Evolutionary conservation across 306 rosid species (phyloP).

Genomic region (Nissolia schottii): DNA sequence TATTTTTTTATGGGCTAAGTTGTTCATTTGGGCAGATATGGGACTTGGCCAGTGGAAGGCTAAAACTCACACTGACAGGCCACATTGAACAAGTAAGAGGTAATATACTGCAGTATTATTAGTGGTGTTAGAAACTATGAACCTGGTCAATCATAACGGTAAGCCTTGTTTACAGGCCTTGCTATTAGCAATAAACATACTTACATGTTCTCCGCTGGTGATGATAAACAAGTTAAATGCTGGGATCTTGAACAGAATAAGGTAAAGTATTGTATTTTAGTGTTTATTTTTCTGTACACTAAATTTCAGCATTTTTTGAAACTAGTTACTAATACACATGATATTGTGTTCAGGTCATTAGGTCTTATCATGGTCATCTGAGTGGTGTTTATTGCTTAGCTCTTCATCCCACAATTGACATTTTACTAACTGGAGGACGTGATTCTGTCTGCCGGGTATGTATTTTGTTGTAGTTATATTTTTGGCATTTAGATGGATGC

Average conservation of each 20-base stretch:
- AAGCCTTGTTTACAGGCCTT: constrained; percentile 59
- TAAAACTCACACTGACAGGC: constrained; percentile 91
- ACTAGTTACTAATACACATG: constrained; percentile 7
- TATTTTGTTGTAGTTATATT: constrained; percentile 19
- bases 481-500: constrained; percentile 11
- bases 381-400: constrained; percentile 99
- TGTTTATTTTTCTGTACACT: constrained; percentile 6
- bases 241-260: constrained; percentile 99
- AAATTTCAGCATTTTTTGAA: constrained; percentile 15
- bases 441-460: constrained; percentile 99
- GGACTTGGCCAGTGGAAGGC: constrained; percentile 88
- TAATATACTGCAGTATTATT: constrained; percentile 27
- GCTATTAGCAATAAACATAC: constrained; percentile 89
- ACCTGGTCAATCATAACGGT: constrained; percentile 9
- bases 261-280: constrained; percentile 35
- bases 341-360: constrained; percentile 58
- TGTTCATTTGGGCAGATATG: constrained; percentile 67
- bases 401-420: constrained; percentile 89
- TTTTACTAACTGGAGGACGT: constrained; percentile 96
- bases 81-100: constrained; percentile 98
- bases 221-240: constrained; percentile 97
- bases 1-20: constrained; percentile 10
- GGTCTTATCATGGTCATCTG: constrained; percentile 95
- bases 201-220: constrained; percentile 98
- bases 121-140: not conserved